phyloP scores from a whole-genome alignment of 768 basidiomycete genomes.

The Agrocybe praecox region DNA sequence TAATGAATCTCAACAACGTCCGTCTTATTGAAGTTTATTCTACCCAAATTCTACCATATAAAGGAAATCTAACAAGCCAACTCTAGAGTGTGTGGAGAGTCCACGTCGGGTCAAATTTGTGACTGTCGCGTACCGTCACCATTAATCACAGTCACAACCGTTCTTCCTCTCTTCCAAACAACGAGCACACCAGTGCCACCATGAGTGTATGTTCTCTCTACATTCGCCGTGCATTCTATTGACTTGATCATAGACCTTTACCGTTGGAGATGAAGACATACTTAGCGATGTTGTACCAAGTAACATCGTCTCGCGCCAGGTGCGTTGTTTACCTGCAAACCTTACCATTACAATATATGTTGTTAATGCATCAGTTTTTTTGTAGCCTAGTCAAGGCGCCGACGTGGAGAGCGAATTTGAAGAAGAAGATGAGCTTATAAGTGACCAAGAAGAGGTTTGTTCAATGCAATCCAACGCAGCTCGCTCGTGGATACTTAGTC shows the following conservation, averaged over 20 bases:
- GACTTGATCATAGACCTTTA: conserved; percentile 33
- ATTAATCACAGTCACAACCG: conserved; percentile 9
- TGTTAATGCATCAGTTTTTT: not conserved
- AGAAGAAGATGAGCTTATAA: conserved; percentile 65
- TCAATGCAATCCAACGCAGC: not conserved
- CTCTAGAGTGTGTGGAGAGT: no score
- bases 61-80: no score
- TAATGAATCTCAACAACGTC: no score
- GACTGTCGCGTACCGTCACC: conserved; percentile 18
- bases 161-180: conserved; percentile 3
- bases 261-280: conserved; percentile 66
- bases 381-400: conserved; percentile 62
- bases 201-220: conserved; percentile 24
- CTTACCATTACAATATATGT: not conserved
- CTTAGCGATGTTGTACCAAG: conserved; percentile 90
- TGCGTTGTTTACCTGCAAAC: conserved; percentile 28
- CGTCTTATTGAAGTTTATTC: no score
- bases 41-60: no score
- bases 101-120: not conserved
- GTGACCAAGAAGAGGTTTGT: conserved; percentile 45
- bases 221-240: not conserved
- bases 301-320: conserved; percentile 90
- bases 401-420: conserved; percentile 70
- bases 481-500: not conserved
- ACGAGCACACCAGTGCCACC: conserved; percentile 8